These are phyloP conservation scores for Lachnellula suecica DNA, from an alignment of 2,329 filamentous ascomycete genomes.

Conservation along the genomic window DNA sequence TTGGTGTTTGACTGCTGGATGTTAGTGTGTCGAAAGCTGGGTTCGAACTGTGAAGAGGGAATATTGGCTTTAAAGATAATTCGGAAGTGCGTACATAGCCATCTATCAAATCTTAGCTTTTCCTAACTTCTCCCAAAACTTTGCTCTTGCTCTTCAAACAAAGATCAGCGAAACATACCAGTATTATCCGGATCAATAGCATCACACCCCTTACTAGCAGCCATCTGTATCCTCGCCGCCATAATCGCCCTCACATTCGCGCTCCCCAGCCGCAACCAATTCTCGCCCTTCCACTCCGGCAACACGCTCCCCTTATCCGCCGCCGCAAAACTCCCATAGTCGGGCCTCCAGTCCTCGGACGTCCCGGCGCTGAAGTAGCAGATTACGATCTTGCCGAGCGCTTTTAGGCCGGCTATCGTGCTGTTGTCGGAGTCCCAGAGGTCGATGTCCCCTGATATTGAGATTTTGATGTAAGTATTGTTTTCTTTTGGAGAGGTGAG, in stretches of 20 bases:
- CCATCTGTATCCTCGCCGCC: constrained; percentile 40
- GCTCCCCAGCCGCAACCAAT: constrained; percentile 61
- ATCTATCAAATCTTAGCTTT: constrained; percentile 33
- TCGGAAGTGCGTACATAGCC: constrained; percentile 4
- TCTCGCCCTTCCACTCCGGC: constrained; percentile 64
- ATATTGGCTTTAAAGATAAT: background rate
- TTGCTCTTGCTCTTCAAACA: too few species aligned
- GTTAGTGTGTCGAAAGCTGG: too few species aligned
- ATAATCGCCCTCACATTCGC: constrained; percentile 41
- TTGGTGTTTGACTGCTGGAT: constrained; percentile 27
- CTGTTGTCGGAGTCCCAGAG: constrained; percentile 43
- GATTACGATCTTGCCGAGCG: constrained; percentile 57
- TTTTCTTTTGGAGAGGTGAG: too few species aligned
- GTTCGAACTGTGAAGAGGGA: constrained; percentile 46
- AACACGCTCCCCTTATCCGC: constrained; percentile 57
- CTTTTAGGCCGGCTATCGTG: constrained; percentile 46
- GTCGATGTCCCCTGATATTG: constrained; percentile 38
- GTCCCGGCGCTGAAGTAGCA: constrained; percentile 75
- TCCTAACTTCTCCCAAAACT: too few species aligned
- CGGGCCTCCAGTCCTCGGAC: constrained; percentile 61
- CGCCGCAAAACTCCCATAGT: constrained; percentile 49
- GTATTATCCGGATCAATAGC: constrained; percentile 71
- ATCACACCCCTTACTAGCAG: constrained; percentile 60
- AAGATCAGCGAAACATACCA: constrained; percentile 64
- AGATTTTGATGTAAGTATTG: too few species aligned